These are phyloP conservation scores for Boletus rufocinnamomeus DNA, from an alignment of 768 basidiomycete genomes.

Conservation along the genomic window DNA sequence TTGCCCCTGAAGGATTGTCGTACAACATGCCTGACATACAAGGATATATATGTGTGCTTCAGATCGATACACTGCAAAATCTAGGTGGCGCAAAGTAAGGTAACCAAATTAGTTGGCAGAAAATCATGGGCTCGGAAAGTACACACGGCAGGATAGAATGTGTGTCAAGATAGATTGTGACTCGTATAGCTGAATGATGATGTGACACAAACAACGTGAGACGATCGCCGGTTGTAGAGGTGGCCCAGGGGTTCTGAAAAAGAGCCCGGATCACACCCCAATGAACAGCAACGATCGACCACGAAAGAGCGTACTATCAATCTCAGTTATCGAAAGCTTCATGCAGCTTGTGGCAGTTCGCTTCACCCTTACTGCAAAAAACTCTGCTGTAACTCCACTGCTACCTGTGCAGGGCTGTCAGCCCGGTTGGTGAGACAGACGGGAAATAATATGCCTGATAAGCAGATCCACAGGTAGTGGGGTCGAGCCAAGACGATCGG, in stretches of 20 bases:
- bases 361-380: conserved; percentile 7
- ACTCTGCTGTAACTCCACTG: neutral
- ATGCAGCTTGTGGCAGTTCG: conserved; percentile 10
- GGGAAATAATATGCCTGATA: conserved; percentile 7
- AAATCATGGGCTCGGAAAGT: conserved; percentile 1
- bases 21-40: conserved; percentile 27
- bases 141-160: conserved; percentile 19
- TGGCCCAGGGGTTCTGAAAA: conserved; percentile 9
- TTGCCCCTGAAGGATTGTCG: conserved; percentile 32
- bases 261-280: conserved; percentile 6
- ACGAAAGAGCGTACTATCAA: conserved; percentile 6
- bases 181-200: conserved; percentile 17
- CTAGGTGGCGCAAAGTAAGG: conserved; percentile 11
- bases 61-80: conserved; percentile 27
- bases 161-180: conserved; percentile 10
- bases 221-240: neutral
- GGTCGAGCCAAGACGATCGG: conserved; percentile 18
- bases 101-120: conserved; percentile 9
- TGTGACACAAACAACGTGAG: conserved; percentile 7
- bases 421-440: neutral
- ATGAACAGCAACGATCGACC: neutral
- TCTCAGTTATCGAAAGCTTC: neutral
- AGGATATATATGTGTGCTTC: conserved; percentile 27
- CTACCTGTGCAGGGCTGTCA: conserved; percentile 1
- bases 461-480: conserved; percentile 14